Evolutionary conservation across 306 rosid genomes (phyloP).

Genomic region (Acacia melanoxylon): DNA sequence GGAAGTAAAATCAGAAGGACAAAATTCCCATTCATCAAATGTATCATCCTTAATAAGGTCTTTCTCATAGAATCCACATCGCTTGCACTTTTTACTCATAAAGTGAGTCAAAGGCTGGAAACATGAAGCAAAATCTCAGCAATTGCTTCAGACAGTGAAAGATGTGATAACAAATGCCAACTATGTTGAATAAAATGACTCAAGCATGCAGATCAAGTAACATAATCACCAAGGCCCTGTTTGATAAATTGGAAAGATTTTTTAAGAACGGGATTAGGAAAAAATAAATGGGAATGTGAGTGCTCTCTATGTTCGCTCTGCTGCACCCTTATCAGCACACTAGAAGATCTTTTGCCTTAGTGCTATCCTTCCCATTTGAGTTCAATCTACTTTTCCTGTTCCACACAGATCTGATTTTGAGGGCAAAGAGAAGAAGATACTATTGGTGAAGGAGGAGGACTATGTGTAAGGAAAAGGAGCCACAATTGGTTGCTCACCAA

Average conservation of each 20-base stretch:
- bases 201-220: slow-evolving; percentile 13
- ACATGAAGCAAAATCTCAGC: slow-evolving; percentile 36
- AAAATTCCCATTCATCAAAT: slow-evolving; percentile 92
- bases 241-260: not conserved
- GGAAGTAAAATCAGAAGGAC: slow-evolving; percentile 73
- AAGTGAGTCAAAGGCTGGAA: slow-evolving; percentile 85
- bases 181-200: slow-evolving; percentile 9
- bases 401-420: not conserved
- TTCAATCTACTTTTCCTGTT: not conserved
- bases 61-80: slow-evolving; percentile 89
- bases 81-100: slow-evolving; percentile 66
- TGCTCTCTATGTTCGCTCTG: not conserved
- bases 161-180: slow-evolving; percentile 19
- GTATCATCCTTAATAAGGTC: slow-evolving; percentile 63
- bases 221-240: not conserved
- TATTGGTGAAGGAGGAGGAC: not conserved
- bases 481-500: not conserved
- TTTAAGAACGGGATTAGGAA: not conserved
- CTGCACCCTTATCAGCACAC: not conserved
- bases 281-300: not conserved
- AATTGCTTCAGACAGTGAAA: slow-evolving; percentile 21
- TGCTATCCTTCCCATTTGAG: not conserved
- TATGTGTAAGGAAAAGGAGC: not conserved
- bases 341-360: not conserved
- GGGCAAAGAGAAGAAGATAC: not conserved